Evolutionary conservation across 441 rosid genomes (phyloP), one percentile per base, ranked within the genome.

Genomic region (Gossypium gossypioides): DNA sequence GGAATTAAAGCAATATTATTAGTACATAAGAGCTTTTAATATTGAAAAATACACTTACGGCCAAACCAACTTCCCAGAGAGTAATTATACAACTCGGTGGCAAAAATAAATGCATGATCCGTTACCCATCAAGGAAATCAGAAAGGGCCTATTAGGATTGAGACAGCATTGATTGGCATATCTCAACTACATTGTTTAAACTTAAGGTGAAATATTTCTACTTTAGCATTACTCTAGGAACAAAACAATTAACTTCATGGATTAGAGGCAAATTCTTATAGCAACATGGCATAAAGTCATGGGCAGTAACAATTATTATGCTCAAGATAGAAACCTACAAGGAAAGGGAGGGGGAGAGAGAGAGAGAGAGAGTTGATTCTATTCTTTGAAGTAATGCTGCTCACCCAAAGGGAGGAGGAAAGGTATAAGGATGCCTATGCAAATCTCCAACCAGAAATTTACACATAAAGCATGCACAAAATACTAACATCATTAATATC

Each of bases 1-100:
- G 85, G 68, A 74, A 81, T 59, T 37, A 70, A 37, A 69, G 74
- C 22, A 73, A 61, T 68, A 68, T 19, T 67, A 72, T 77, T 16
- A 79, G 78, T 66, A 57, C 56, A 24, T 27, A 48, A 42, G 55
- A 2, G 4, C 4, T 13, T 34, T 27, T 18, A 64, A 42, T 16
- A 42, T 19, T n/a, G 3, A 69, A 74, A 67, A 27, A 16, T 3
- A 51, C 21, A 61, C 5, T 19, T 40, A 21, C 2, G 1, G 22
- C 9, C 6, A 40, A 64, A 64, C 42, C 42, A 37, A 7, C 42
- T 37, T 37, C 42, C 42, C 50, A 24, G 10, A 6, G 18, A 44
- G 61, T 40, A 32, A 68, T 22, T 59, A 8, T 13, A 40, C 27
- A 54, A 19, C 21, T 7, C 3, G 7, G 7, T 3, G 10, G 54